A percentile compares a stretch with the other conserved stretches of the same genome.
These are phyloP conservation scores for Anthracocystis panici-leucophaei DNA, from an alignment of 1,284 basidiomycete genomes.

Conservation along the genomic window DNA sequence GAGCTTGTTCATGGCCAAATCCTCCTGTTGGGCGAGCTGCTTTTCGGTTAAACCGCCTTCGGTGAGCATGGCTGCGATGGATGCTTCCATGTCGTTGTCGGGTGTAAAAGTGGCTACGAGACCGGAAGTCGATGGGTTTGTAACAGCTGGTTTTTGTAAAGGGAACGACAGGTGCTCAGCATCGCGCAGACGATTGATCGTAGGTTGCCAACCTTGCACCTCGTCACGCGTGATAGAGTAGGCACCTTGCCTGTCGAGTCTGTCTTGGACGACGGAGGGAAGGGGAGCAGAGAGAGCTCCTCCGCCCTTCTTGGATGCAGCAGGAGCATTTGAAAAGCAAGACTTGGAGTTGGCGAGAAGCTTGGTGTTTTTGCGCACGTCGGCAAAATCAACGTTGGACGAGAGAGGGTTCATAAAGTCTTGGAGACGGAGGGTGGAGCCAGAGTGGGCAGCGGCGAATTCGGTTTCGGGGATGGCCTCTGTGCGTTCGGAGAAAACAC, in stretches of 20 bases:
- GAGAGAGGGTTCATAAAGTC: conserved; percentile 80
- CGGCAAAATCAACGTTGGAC: conserved; percentile 54
- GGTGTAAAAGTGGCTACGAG: conserved; percentile 76
- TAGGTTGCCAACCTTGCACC: conserved; percentile 91
- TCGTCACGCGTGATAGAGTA: conserved; percentile 93
- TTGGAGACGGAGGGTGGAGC: conserved; percentile 72
- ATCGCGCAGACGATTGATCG: conserved; percentile 75
- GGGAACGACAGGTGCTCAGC: conserved; percentile 94
- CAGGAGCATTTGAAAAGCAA: conserved; percentile 72
- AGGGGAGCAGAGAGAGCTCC: conserved; percentile 85
- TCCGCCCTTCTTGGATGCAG: conserved; percentile 72
- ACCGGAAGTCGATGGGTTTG: conserved; percentile 77
- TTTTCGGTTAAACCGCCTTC: conserved; percentile 73
- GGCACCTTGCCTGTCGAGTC: conserved; percentile 90
- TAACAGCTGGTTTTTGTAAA: conserved; percentile 75
- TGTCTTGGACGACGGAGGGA: conserved; percentile 86
- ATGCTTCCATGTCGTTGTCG: conserved; percentile 55
- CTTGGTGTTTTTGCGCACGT: conserved; percentile 55
- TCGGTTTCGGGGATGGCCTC: conserved; percentile 79
- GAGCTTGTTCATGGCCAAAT: conserved; percentile 83
- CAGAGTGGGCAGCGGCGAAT: conserved; percentile 65
- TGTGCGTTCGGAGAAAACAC: conserved; percentile 78
- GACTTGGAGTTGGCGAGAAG: conserved; percentile 29
- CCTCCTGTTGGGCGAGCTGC: conserved; percentile 81
- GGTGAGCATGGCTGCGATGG: conserved; percentile 67